These are phyloP conservation scores for Boechera retrofracta DNA, from an alignment of 345 rosid genomes.

Conservation along the genomic window DNA sequence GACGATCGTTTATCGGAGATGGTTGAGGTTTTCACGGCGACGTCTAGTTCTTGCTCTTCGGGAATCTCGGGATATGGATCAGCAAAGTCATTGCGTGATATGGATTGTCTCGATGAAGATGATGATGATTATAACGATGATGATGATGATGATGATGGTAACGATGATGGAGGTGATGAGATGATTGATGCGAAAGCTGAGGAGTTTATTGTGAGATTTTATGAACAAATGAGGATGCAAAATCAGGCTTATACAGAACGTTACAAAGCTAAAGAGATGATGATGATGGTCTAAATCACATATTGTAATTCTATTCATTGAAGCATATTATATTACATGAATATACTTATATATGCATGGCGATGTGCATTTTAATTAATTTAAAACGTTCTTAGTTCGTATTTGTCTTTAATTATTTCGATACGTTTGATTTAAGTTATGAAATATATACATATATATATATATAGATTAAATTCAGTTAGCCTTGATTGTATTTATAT, in stretches of 20 bases:
- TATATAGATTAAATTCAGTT: neutral
- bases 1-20: slow-evolving; percentile 37
- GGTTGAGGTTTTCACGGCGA: slow-evolving; percentile 47
- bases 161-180: slow-evolving; percentile 55
- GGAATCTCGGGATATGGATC: slow-evolving; percentile 55
- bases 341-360: slow-evolving; percentile 1
- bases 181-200: slow-evolving; percentile 82
- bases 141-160: slow-evolving; percentile 24
- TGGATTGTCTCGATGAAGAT: slow-evolving; percentile 33
- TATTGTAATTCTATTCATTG: neutral
- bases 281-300: slow-evolving; percentile 11
- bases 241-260: slow-evolving; percentile 38
- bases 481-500: neutral
- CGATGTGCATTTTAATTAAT: neutral
- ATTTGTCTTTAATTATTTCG: neutral
- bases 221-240: slow-evolving; percentile 65
- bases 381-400: neutral
- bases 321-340: slow-evolving; percentile 15
- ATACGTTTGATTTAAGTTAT: slow-evolving; percentile 1
- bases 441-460: neutral
- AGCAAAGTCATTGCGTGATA: slow-evolving; percentile 48
- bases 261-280: slow-evolving; percentile 29
- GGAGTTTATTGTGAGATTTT: slow-evolving; percentile 65
- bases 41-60: slow-evolving; percentile 30
- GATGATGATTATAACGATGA: slow-evolving; percentile 23